phyloP scores from a whole-genome alignment of 805 yeast genomes.

The Hanseniaspora opuntiae region DNA sequence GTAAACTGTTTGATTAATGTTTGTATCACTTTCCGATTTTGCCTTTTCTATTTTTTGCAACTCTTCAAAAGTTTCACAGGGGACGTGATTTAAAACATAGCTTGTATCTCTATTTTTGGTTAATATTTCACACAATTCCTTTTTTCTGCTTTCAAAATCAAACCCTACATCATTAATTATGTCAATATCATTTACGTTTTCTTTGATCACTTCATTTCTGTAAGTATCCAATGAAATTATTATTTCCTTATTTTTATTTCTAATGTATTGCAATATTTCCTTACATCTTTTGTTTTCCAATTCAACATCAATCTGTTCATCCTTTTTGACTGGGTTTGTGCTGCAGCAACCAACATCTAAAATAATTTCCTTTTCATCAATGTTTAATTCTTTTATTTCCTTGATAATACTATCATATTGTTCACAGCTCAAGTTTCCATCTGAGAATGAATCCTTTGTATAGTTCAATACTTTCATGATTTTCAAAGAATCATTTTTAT shows the following conservation, averaged over 20 bases:
- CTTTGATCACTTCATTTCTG: slow-evolving; percentile 58
- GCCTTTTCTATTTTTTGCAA: not conserved
- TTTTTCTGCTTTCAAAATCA: slow-evolving; percentile 37
- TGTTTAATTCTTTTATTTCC: slow-evolving; percentile 37
- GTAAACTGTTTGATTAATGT: slow-evolving; percentile 44
- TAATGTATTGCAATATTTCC: slow-evolving; percentile 1
- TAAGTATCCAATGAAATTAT: slow-evolving; percentile 81
- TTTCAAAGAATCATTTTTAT: slow-evolving; percentile 32
- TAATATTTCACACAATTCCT: slow-evolving; percentile 51
- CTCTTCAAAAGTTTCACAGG: slow-evolving; percentile 49
- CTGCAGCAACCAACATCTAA: slow-evolving; percentile 92
- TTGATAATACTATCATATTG: slow-evolving; percentile 27
- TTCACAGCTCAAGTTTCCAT: slow-evolving; percentile 44
- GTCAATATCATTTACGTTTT: slow-evolving; percentile 57
- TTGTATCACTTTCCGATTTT: slow-evolving; percentile 31
- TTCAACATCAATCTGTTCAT: slow-evolving; percentile 26
- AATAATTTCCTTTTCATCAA: slow-evolving; percentile 32
- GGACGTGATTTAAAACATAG: slow-evolving; percentile 66
- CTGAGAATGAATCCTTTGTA: slow-evolving; percentile 93
- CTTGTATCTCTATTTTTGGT: slow-evolving; percentile 54
- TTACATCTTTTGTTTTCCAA: slow-evolving; percentile 22
- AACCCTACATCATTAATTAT: slow-evolving; percentile 84
- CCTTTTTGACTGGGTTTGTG: slow-evolving; percentile 62
- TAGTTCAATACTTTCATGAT: slow-evolving; percentile 81
- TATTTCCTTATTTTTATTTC: slow-evolving; percentile 23